Evolutionary conservation across 2,329 filamentous ascomycete species (phyloP), one percentile per base, ranked within the genome.

Genomic region (Cucurbitaria berberidis): DNA sequence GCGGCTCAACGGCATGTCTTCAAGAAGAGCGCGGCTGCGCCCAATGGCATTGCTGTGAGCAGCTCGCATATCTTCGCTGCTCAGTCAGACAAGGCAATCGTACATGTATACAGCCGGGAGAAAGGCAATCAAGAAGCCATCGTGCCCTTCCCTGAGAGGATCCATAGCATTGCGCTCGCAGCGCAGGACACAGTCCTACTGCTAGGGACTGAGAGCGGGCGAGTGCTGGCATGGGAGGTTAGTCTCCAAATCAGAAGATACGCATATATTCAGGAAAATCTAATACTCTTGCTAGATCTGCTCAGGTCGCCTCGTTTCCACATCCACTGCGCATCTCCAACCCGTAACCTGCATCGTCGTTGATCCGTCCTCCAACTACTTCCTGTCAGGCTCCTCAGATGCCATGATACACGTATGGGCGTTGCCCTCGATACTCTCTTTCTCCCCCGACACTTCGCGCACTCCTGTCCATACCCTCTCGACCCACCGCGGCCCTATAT

Each of bases 321-420:
- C 90, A 8, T 85, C 88, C 15, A 85, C 89, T 48, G 86, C 89
- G 59, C 91, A 96, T 77, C 84, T 96, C 19, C 91, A 93, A 74
- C 82, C 87, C 18, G 86, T 98, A 24, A 92, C 90, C 21, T 88
- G 86, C 69, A 79, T 98, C 49, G 86, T 85, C 32, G 82, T 87
- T 22, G 85, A 87, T 67, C 84, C 87, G 10, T 89, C 87, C 36
- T 88, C 86, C 41, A 86, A 86, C 64, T 88, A 91, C 75, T 76
- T 95, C 45, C 81, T 95, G 45, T 90, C 89, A 1, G 91, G 88
- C 35, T 93, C 90, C 2, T 84, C 88, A 63, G 95, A 99, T 78
- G 90, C 92, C 45, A 96, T 91, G 73, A 83, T 97, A 58, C 91
- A 96, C 75, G 88, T 98, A 55, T 99, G 95, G 95, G 91, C 91